Evolutionary conservation across 495 filamentous ascomycete genomes (phyloP).

Genomic region (Parmelia sp.): DNA sequence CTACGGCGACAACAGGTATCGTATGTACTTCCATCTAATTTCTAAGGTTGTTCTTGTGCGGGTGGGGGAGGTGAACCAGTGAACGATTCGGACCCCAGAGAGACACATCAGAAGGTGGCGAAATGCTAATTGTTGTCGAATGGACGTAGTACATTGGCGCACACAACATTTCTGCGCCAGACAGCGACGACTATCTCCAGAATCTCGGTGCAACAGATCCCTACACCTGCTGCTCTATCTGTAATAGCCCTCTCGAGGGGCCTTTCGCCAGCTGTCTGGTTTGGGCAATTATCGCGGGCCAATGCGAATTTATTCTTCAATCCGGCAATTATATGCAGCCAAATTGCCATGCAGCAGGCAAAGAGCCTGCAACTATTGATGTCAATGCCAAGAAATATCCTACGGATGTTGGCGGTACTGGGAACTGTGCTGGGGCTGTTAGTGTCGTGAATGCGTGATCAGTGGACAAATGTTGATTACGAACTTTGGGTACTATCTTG

Average conservation of each 20-base stretch:
- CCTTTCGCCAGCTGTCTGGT: constrained; percentile 1
- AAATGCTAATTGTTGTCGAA: background rate
- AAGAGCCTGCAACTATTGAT: constrained; percentile 4
- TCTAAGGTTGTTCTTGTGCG: no score
- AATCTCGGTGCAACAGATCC: background rate
- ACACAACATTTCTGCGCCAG: background rate
- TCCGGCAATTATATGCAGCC: constrained; percentile 1
- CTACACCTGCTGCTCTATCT: background rate
- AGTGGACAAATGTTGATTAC: background rate
- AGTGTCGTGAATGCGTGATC: background rate
- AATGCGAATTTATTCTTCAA: background rate
- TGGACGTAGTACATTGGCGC: background rate
- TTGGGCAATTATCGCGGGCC: background rate
- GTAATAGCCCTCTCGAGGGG: background rate
- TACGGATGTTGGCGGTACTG: background rate
- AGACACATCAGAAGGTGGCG: no score
- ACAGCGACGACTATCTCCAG: background rate
- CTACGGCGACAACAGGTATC: background rate
- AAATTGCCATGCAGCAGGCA: background rate
- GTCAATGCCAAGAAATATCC: background rate
- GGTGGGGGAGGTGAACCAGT: no score
- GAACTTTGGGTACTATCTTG: background rate
- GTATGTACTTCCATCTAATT: background rate
- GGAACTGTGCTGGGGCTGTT: background rate
- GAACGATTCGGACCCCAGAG: no score